Evolutionary conservation across 129 eudicot genomes (phyloP).

Genomic region (Centaurea solstitialis): DNA sequence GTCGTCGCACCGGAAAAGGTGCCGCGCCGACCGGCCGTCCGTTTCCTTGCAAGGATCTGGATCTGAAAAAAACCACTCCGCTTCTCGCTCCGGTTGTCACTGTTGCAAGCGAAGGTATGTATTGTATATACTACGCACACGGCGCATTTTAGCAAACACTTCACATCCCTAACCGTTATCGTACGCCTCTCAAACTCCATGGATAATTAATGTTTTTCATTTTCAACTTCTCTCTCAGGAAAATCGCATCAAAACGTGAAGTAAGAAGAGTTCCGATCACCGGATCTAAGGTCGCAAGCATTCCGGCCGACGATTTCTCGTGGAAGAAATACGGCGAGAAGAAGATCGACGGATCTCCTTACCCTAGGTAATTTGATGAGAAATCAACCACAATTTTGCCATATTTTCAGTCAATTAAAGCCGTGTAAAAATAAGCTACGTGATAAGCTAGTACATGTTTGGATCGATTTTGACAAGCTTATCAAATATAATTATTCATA

Average conservation of each 20-base stretch:
- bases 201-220: background rate
- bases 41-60: constrained; percentile 23
- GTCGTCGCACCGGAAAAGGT: constrained; percentile 49
- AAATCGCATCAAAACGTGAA: constrained; percentile 41
- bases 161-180: background rate
- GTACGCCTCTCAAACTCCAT: background rate
- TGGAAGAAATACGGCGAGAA: constrained; percentile 94
- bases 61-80: constrained; percentile 10
- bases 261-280: constrained; percentile 52
- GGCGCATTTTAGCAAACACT: background rate
- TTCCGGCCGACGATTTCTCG: constrained; percentile 80
- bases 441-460: too few species aligned
- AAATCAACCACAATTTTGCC: background rate
- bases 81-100: constrained; percentile 31
- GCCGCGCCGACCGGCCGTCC: constrained; percentile 47
- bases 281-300: constrained; percentile 61
- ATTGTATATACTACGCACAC: background rate
- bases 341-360: constrained; percentile 62
- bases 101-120: constrained; percentile 67
- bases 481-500: too few species aligned
- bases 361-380: constrained; percentile 55
- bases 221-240: constrained; percentile 40
- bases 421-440: too few species aligned
- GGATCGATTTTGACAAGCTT: too few species aligned
- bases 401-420: background rate